Percentiles rank a stretch among this genome's conserved stretches.
phyloP scores from a whole-genome alignment of 2,329 filamentous ascomycete species.

The Xylariaceae sp. region DNA sequence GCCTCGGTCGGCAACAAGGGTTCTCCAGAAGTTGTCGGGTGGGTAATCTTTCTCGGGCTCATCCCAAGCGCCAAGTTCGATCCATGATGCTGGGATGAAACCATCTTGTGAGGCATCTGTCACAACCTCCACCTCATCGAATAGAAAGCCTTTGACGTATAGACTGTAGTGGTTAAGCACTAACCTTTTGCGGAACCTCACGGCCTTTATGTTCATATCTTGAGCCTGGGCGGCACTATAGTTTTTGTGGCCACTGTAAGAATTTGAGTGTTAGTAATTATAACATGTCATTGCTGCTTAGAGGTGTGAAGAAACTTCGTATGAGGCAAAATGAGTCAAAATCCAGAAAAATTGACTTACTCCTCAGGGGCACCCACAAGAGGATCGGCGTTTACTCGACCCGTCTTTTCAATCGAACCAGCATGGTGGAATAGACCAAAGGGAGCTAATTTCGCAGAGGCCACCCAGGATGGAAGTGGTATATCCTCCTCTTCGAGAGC shows the following conservation, averaged over 20 bases:
- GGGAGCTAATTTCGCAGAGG: conserved; percentile 30
- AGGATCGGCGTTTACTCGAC: conserved; percentile 44
- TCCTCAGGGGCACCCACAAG: conserved; percentile 40
- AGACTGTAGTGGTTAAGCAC: conserved; percentile 37
- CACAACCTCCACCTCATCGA: conserved; percentile 34
- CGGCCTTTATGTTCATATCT: conserved; percentile 23
- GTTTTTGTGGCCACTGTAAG: conserved; percentile 15
- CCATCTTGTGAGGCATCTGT: conserved; percentile 29
- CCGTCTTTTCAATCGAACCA: conserved; percentile 36
- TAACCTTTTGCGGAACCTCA: conserved; percentile 36
- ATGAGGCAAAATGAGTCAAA: background rate
- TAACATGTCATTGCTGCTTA: background rate
- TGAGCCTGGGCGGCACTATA: conserved; percentile 29
- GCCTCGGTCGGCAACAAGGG: conserved; percentile 35
- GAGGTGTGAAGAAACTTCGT: background rate
- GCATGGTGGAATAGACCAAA: conserved; percentile 34
- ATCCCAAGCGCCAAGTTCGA: conserved; percentile 29
- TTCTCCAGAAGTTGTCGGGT: conserved; percentile 36
- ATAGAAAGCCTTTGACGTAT: conserved; percentile 40
- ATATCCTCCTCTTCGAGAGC: background rate
- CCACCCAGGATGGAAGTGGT: conserved; percentile 43
- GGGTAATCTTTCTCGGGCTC: conserved; percentile 20
- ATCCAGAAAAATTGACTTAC: background rate
- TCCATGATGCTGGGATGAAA: conserved; percentile 34
- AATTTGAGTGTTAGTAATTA: background rate